These are phyloP conservation scores for Lycium barbarum DNA, from an alignment of 257 asterid species.

Conservation along the genomic window DNA sequence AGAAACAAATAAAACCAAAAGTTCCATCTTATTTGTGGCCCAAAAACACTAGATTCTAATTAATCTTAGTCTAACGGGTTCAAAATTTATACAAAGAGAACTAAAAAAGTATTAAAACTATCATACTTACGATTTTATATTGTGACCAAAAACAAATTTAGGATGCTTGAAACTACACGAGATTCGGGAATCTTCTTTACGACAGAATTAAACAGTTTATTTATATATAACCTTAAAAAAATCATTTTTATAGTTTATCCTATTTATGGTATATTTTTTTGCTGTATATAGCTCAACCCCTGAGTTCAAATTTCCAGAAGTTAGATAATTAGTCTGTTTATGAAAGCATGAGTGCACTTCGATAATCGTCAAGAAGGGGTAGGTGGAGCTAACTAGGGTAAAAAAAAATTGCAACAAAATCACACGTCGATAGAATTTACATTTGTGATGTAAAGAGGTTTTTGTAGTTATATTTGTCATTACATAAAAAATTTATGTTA, in stretches of 20 bases:
- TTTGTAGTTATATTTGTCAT: no score
- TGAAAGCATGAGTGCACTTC: no score
- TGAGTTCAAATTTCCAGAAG: background rate
- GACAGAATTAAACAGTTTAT: background rate
- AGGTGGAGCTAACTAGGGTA: no score
- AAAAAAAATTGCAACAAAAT: no score
- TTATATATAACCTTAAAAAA: no score
- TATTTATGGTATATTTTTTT: background rate
- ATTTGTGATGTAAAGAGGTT: background rate
- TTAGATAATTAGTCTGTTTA: no score
- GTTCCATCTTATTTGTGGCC: background rate
- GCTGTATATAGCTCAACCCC: no score
- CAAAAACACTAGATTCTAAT: background rate
- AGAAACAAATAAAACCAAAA: constrained; percentile 3
- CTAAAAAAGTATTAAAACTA: no score
- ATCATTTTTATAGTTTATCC: background rate
- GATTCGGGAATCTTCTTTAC: background rate
- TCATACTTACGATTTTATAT: background rate
- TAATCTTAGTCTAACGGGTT: background rate
- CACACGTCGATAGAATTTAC: background rate
- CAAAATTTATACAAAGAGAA: background rate
- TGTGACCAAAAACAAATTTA: background rate
- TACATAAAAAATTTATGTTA: background rate
- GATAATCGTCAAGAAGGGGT: no score
- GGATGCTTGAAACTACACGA: background rate